These are phyloP conservation scores for Paraphaeosphaeria sporulosa DNA, from an alignment of 2,329 filamentous ascomycete species.

Conservation along the genomic window DNA sequence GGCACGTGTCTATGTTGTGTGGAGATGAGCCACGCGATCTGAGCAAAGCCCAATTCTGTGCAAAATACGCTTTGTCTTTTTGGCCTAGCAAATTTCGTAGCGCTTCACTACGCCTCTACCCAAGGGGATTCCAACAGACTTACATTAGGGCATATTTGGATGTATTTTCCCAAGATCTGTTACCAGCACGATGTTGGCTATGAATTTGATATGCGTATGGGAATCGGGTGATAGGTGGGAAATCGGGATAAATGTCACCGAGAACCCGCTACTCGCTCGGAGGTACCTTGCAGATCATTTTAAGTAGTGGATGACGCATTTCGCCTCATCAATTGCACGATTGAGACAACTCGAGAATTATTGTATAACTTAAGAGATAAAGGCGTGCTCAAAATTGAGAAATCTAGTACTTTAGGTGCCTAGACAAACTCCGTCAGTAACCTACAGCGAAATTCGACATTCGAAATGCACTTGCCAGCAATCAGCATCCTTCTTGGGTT, in stretches of 20 bases:
- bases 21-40: background rate
- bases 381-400: background rate
- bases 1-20: background rate
- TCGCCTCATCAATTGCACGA: background rate
- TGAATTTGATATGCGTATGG: background rate
- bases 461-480: background rate
- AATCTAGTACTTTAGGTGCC: background rate
- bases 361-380: background rate
- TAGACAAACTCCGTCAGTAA: background rate
- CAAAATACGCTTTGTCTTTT: background rate
- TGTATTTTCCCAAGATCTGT: background rate
- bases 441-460: background rate
- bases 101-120: background rate
- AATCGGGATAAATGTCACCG: background rate
- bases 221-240: conserved; percentile 1
- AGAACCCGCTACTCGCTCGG: background rate
- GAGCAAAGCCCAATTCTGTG: background rate
- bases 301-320: background rate
- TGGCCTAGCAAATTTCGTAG: background rate
- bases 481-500: background rate
- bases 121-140: background rate
- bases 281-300: conserved; percentile 1
- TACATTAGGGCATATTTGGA: background rate
- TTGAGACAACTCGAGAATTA: background rate
- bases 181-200: background rate